These are phyloP conservation scores for Picea glauca DNA, from an alignment of 75 land plant genomes.

Conservation along the genomic window DNA sequence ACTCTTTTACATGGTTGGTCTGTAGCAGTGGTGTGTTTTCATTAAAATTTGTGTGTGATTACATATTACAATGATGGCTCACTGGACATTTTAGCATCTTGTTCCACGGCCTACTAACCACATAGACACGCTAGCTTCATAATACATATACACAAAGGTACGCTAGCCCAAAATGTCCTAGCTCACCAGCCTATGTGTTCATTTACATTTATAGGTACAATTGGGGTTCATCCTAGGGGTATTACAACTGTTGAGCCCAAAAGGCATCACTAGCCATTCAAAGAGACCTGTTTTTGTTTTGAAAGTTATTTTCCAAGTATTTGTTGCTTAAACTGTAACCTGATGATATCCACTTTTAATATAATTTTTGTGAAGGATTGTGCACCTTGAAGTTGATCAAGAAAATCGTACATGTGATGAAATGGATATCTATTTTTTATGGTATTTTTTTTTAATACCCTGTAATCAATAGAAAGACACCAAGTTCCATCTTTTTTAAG, in stretches of 20 bases:
- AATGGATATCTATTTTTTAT: background rate
- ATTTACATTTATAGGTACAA: too few relatives aligned
- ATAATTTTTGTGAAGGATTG: background rate
- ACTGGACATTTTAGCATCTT: too few relatives aligned
- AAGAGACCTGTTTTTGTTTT: conserved; percentile 3
- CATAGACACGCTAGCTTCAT: too few relatives aligned
- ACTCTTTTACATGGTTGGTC: too few relatives aligned
- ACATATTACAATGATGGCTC: too few relatives aligned
- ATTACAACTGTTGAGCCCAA: conserved; percentile 11
- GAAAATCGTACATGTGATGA: background rate
- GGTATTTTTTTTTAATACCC: background rate
- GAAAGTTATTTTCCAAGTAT: conserved; percentile 19
- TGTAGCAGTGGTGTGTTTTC: too few relatives aligned
- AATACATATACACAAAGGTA: too few relatives aligned
- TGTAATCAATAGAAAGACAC: background rate
- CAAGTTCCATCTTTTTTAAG: background rate
- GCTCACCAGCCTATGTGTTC: too few relatives aligned
- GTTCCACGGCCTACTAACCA: too few relatives aligned
- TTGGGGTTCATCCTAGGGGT: too few relatives aligned
- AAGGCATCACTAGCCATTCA: background rate
- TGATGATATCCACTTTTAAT: background rate
- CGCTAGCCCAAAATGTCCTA: too few relatives aligned
- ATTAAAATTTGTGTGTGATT: too few relatives aligned
- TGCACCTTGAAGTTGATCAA: conserved; percentile 6
- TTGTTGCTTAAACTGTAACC: background rate